Evolutionary conservation across 306 rosid genomes (phyloP).

Genomic region (Luffa acutangula): DNA sequence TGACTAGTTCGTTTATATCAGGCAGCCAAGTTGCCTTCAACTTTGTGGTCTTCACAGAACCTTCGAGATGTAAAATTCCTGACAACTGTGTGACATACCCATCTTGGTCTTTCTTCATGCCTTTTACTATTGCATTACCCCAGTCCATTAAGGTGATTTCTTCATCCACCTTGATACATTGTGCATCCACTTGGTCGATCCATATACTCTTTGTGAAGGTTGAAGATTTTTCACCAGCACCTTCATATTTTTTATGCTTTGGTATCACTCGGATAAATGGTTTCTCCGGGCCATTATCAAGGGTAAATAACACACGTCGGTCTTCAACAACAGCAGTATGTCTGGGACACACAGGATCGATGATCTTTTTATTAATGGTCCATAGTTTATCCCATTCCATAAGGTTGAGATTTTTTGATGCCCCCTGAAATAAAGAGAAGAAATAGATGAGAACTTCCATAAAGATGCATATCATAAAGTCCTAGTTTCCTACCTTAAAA

Average conservation of each 20-base stretch:
- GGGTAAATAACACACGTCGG: slow-evolving; percentile 49
- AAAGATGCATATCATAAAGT: slow-evolving; percentile 6
- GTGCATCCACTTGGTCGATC: slow-evolving; percentile 74
- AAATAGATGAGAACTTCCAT: slow-evolving; percentile 12
- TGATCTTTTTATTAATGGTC: slow-evolving; percentile 87
- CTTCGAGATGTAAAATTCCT: slow-evolving; percentile 83
- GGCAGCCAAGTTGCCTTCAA: slow-evolving; percentile 95
- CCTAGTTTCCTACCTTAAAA: background rate
- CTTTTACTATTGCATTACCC: slow-evolving; percentile 76
- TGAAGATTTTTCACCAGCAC: slow-evolving; percentile 76
- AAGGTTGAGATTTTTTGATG: slow-evolving; percentile 87
- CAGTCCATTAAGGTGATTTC: slow-evolving; percentile 94
- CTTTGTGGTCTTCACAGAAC: slow-evolving; percentile 76
- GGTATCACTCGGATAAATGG: slow-evolving; percentile 65
- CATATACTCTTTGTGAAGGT: slow-evolving; percentile 57
- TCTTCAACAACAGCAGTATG: slow-evolving; percentile 76
- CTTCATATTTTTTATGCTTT: slow-evolving; percentile 83
- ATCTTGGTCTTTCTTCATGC: slow-evolving; percentile 52
- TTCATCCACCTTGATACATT: slow-evolving; percentile 46
- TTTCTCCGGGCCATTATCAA: slow-evolving; percentile 78
- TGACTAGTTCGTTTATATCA: slow-evolving; percentile 55
- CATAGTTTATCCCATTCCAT: slow-evolving; percentile 99
- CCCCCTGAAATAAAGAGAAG: slow-evolving; percentile 47
- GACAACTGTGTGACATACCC: slow-evolving; percentile 49
- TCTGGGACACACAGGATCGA: slow-evolving; percentile 92